Evolutionary conservation across 768 basidiomycete genomes (phyloP).

Genomic region (Pilatotrama ljubarskyi): DNA sequence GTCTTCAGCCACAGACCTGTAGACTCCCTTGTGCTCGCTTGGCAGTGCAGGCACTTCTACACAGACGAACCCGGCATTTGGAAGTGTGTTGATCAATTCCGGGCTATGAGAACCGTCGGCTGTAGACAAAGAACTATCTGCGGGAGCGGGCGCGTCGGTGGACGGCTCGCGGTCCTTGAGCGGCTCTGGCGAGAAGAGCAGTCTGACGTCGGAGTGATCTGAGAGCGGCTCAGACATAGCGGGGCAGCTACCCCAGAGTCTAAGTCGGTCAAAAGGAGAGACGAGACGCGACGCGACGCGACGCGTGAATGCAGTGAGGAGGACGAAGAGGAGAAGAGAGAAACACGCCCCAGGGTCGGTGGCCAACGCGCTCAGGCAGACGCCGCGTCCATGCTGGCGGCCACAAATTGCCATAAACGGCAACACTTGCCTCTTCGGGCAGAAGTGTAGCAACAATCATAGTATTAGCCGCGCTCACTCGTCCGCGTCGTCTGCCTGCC

Average conservation of each 20-base stretch:
- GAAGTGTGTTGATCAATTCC: not conserved
- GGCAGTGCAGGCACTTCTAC: slow-evolving; percentile 12
- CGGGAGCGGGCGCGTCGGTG: slow-evolving; percentile 4
- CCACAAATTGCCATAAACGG: slow-evolving; percentile 3
- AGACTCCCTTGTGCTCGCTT: not conserved
- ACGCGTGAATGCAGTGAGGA: slow-evolving; percentile 11
- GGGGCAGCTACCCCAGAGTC: not conserved
- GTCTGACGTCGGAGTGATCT: not conserved
- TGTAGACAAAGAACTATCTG: slow-evolving; percentile 3
- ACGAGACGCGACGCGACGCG: slow-evolving; percentile 16
- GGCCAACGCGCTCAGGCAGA: slow-evolving; percentile 4
- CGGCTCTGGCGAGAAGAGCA: not conserved
- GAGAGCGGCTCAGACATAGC: slow-evolving; percentile 13
- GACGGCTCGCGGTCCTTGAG: slow-evolving; percentile 5
- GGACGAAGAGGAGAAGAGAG: not conserved
- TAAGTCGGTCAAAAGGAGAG: not conserved
- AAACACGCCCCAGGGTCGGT: not conserved
- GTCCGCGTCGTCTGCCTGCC: not conserved
- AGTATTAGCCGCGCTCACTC: not conserved
- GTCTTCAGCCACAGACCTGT: slow-evolving; percentile 12
- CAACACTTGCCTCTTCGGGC: slow-evolving; percentile 4
- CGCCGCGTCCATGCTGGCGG: not conserved
- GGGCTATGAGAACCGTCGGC: not conserved
- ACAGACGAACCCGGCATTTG: not conserved
- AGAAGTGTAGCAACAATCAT: slow-evolving; percentile 18